These are phyloP conservation scores for Populus ilicifolia DNA, from an alignment of 345 rosid genomes.

Conservation along the genomic window DNA sequence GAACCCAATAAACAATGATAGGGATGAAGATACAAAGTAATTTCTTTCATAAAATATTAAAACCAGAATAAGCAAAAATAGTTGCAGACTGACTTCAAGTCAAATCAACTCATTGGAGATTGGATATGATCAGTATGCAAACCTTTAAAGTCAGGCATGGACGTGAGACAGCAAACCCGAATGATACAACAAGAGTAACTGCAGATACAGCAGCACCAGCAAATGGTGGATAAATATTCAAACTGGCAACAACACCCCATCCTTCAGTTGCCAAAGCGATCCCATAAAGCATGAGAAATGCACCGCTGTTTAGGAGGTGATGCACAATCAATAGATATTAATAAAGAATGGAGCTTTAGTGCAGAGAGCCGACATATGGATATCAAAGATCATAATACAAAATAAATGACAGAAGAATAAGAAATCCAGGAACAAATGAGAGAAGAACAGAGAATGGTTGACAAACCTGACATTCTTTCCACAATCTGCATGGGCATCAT, in stretches of 20 bases:
- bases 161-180: constrained; percentile 99
- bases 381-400: constrained; percentile 7
- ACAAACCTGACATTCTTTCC: constrained; percentile 95
- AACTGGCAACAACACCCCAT: constrained; percentile 99
- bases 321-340: constrained; percentile 13
- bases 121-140: constrained; percentile 18
- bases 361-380: background rate
- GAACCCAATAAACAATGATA: constrained; percentile 3
- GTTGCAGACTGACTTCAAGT: background rate
- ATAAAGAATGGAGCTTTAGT: background rate
- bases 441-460: background rate
- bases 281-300: constrained; percentile 95
- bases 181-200: constrained; percentile 91
- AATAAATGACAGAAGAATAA: background rate
- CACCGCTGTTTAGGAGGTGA: constrained; percentile 53
- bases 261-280: constrained; percentile 98
- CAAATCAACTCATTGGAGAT: constrained; percentile 6
- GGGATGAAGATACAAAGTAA: background rate
- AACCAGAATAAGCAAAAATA: constrained; percentile 3
- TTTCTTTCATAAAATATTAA: background rate
- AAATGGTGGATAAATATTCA: constrained; percentile 93
- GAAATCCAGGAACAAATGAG: constrained; percentile 3
- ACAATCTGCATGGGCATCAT: constrained; percentile 97
- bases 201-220: constrained; percentile 99
- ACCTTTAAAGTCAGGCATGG: constrained; percentile 98